Percentiles rank a stretch among this genome's conserved stretches.
These are phyloP conservation scores for sorghum (Sorghum bicolor) DNA, from an alignment of 176 grass and related monocot species.

Conservation along the genomic window Sorghum_bicolor_NCBIv3 NC_012877.2:782501-783000, in stretches of 20 bases:
- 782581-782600: slow-evolving; percentile 97
- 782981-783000: slow-evolving; percentile 94
- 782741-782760: slow-evolving; percentile 98
- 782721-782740: slow-evolving; percentile 91
- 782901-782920: slow-evolving; percentile 62
- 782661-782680: slow-evolving; percentile 77
- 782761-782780: slow-evolving; percentile 86
- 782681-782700: slow-evolving; percentile 89
- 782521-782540: slow-evolving; percentile 58
- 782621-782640: slow-evolving; percentile 53
- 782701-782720: slow-evolving; percentile 75
- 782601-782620: slow-evolving; percentile 85
- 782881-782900: not conserved
- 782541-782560: slow-evolving; percentile 69
- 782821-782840: slow-evolving; percentile 95
- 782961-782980: slow-evolving; percentile 84
- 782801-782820: slow-evolving; percentile 98
- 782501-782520: slow-evolving; percentile 58
- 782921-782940: slow-evolving; percentile 99
- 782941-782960: slow-evolving; percentile 98
- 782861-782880: slow-evolving; percentile 16
- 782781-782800: slow-evolving; percentile 90
- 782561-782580: slow-evolving; percentile 99
- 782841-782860: not conserved
- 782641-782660: slow-evolving; percentile 74